These are phyloP conservation scores for Tripterygium wilfordii DNA, from an alignment of 177 flowering plant genomes.

Conservation along the genomic window DNA sequence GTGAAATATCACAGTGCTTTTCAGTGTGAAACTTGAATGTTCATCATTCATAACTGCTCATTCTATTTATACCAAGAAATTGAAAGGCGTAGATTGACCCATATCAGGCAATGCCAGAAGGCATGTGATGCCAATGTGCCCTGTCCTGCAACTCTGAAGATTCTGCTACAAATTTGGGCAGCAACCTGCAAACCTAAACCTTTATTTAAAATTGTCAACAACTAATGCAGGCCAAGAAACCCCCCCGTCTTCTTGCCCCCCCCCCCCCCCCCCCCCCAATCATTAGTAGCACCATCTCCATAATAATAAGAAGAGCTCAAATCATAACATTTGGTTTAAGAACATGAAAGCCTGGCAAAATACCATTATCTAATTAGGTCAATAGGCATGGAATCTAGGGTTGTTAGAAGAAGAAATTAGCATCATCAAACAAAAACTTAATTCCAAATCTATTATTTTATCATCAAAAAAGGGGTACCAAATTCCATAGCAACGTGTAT, in stretches of 20 bases:
- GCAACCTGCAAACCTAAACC: slow-evolving; percentile 4
- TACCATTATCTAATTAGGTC: background rate
- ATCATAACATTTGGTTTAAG: background rate
- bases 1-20: too few species aligned
- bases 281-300: background rate
- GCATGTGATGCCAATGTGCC: slow-evolving; percentile 17
- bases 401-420: background rate
- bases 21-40: too few species aligned
- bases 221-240: background rate
- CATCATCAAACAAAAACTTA: too few species aligned
- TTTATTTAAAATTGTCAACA: background rate
- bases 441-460: background rate
- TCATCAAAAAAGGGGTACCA: background rate
- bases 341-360: slow-evolving; percentile 9
- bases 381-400: slow-evolving; percentile 9
- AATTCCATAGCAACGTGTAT: slow-evolving; percentile 4
- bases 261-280: slow-evolving; percentile 11
- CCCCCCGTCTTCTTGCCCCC: background rate
- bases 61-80: background rate
- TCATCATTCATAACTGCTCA: too few species aligned
- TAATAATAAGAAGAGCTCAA: background rate
- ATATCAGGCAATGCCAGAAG: background rate
- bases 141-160: slow-evolving; percentile 1
- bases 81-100: background rate
- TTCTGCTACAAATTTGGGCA: slow-evolving; percentile 11